phyloP scores from a whole-genome alignment of 345 rosid genomes.

The Citrus reticulata region DNA sequence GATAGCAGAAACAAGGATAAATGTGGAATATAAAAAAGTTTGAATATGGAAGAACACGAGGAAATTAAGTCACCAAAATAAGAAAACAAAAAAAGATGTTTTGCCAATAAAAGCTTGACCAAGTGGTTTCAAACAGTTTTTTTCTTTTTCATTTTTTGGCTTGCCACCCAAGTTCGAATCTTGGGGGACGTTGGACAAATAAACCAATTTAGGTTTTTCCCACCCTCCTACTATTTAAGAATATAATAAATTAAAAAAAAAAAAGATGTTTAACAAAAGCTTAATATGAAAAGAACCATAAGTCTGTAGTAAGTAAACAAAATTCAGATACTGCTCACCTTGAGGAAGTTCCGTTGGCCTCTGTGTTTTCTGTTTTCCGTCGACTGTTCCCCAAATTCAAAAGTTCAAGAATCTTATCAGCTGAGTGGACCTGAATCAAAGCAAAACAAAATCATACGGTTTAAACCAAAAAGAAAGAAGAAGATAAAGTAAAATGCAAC shows the following conservation, averaged over 20 bases:
- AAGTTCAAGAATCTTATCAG: conserved; percentile 89
- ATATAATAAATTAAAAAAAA: neutral
- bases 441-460: conserved; percentile 3
- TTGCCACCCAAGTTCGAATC: no score
- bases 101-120: no score
- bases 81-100: neutral
- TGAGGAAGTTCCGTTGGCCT: conserved; percentile 88
- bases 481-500: neutral
- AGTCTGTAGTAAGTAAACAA: neutral
- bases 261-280: neutral
- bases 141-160: no score
- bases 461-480: neutral
- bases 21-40: neutral
- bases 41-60: neutral
- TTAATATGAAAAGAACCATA: neutral
- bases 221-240: no score
- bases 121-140: no score
- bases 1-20: neutral
- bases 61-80: neutral
- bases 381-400: conserved; percentile 88
- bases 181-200: no score
- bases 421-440: conserved; percentile 67
- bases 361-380: conserved; percentile 92
- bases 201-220: no score
- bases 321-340: conserved; percentile 39